Percentiles rank a stretch among this genome's conserved stretches.
These are phyloP conservation scores for Pecoramyces ruminantium DNA, from an alignment of 192 early-diverging fungal species.

Conservation along the genomic window DNA sequence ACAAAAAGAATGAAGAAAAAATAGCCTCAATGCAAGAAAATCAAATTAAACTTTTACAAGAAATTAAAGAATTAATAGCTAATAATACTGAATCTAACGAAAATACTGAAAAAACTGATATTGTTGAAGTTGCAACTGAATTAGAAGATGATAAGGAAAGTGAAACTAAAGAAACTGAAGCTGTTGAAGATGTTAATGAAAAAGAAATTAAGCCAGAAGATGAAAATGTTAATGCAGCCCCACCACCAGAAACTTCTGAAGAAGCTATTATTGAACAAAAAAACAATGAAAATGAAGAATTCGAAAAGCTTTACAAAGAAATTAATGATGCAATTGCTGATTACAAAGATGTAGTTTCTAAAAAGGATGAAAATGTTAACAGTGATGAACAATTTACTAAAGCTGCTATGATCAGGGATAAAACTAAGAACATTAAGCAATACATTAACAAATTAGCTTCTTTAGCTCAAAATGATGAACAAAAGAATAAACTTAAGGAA, in stretches of 20 bases:
- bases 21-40: not conserved
- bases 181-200: not conserved
- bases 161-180: not conserved
- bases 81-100: not conserved
- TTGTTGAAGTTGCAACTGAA: not conserved
- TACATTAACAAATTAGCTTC: no score
- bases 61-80: not conserved
- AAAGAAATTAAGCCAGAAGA: not conserved
- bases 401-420: no score
- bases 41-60: not conserved
- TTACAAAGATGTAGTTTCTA: no score
- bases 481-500: no score
- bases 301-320: no score
- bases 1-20: not conserved
- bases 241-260: not conserved
- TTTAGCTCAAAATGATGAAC: no score
- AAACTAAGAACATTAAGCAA: no score
- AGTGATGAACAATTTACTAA: no score
- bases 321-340: no score
- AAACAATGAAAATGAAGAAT: no score
- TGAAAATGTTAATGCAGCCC: not conserved
- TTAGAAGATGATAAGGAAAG: no score
- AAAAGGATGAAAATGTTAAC: no score
- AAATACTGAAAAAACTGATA: not conserved
- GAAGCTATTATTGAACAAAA: not conserved